Conservation (phyloP, 768 basidiomycete genomes). For the Tricholoma terreum region DNA sequence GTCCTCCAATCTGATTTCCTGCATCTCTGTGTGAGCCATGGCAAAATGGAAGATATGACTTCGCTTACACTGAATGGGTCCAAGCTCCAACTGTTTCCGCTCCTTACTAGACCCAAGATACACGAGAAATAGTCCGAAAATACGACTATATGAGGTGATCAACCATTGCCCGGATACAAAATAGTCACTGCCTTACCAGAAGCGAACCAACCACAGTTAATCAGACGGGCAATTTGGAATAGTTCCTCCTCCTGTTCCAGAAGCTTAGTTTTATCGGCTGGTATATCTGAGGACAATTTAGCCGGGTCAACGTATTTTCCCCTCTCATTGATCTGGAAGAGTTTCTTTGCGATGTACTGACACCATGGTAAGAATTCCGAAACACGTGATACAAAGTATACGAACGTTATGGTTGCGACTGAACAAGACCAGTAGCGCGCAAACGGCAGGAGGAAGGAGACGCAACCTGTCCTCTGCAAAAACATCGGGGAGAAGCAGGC, state of each 20-base stretch:
- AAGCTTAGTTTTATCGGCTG: slow-evolving; percentile 33
- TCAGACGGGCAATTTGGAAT: slow-evolving; percentile 78
- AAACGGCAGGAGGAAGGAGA: slow-evolving; percentile 74
- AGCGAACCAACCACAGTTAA: slow-evolving; percentile 82
- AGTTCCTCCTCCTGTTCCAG: slow-evolving; percentile 67
- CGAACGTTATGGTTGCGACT: slow-evolving; percentile 86
- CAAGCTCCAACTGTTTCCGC: slow-evolving; percentile 76
- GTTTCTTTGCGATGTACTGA: slow-evolving; percentile 75
- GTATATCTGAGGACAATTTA: slow-evolving; percentile 36
- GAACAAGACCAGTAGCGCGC: slow-evolving; percentile 79
- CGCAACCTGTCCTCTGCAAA: slow-evolving; percentile 80
- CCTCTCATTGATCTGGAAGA: slow-evolving; percentile 80
- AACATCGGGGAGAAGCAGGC: slow-evolving; percentile 62
- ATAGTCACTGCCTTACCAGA: slow-evolving; percentile 31
- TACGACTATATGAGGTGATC: slow-evolving; percentile 38
- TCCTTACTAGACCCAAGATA: slow-evolving; percentile 74
- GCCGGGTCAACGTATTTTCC: slow-evolving; percentile 58
- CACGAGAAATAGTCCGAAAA: slow-evolving; percentile 82
- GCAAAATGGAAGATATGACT: neutral
- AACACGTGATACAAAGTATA: slow-evolving; percentile 1
- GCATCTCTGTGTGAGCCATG: neutral
- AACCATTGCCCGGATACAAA: slow-evolving; percentile 2
- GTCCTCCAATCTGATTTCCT: slow-evolving; percentile 66
- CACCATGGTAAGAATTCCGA: neutral
- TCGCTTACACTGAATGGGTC: slow-evolving; percentile 62